phyloP scores from a whole-genome alignment of 257 asterid species.

The Fraxinus anomala region DNA sequence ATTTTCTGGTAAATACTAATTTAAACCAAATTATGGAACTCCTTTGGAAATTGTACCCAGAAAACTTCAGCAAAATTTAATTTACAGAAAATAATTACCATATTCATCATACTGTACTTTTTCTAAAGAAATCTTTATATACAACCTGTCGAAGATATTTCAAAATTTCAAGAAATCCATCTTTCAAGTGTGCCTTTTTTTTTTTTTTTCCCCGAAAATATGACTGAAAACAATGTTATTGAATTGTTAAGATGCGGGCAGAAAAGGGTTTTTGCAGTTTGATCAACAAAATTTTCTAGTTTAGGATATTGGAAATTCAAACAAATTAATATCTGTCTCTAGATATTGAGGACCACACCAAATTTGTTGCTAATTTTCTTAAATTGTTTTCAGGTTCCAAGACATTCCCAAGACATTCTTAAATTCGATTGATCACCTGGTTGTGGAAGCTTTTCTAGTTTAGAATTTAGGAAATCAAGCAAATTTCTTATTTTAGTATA shows the following conservation, averaged over 20 bases:
- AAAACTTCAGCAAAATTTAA: too few relatives aligned
- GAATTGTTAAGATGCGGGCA: too few relatives aligned
- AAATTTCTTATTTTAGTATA: background rate
- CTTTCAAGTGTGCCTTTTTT: too few relatives aligned
- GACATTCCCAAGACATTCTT: constrained; percentile 23
- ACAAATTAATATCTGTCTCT: too few relatives aligned
- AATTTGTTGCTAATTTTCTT: background rate
- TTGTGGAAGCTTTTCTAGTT: constrained; percentile 17
- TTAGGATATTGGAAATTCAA: too few relatives aligned
- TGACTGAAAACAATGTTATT: too few relatives aligned
- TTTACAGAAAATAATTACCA: constrained; percentile 30
- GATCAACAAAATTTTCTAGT: too few relatives aligned
- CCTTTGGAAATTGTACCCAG: too few relatives aligned
- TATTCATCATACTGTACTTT: constrained; percentile 27
- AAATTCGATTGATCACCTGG: constrained; percentile 26
- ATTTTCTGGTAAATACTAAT: constrained; percentile 59
- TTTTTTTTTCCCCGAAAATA: too few relatives aligned
- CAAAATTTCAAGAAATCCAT: background rate
- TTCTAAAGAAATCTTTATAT: background rate
- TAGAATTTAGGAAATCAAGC: constrained; percentile 7
- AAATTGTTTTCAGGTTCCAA: constrained; percentile 43
- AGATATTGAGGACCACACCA: background rate
- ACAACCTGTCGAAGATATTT: too few relatives aligned
- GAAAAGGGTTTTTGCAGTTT: too few relatives aligned
- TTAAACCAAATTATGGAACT: background rate